Conservation (phyloP, 75 land plant species). For the Sequoiadendron giganteum region DNA sequence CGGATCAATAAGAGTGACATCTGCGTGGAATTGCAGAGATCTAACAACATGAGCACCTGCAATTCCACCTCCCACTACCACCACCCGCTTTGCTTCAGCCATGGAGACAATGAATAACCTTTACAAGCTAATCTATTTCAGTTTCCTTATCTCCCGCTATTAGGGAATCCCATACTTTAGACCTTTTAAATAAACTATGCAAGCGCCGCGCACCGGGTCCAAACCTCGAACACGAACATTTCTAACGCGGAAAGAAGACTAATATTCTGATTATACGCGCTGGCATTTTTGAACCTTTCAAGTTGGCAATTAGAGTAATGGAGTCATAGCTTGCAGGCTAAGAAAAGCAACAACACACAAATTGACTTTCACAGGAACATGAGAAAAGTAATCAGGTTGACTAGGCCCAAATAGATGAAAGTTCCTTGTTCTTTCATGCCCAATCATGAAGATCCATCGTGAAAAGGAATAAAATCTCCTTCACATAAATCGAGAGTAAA, state of each 20-base stretch:
- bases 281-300: conserved; percentile 21
- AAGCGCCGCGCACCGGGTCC: not conserved
- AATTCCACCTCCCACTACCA: conserved; percentile 41
- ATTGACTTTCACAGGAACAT: too few species aligned
- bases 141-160: not conserved
- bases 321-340: too few species aligned
- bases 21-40: conserved; percentile 17
- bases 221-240: not conserved
- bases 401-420: too few species aligned
- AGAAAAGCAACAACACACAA: too few species aligned
- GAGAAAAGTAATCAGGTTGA: too few species aligned
- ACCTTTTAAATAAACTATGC: not conserved
- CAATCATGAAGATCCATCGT: too few species aligned
- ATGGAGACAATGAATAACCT: not conserved
- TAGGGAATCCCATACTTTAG: not conserved
- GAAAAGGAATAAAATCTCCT: too few species aligned
- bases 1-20: conserved; percentile 42
- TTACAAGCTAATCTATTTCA: not conserved
- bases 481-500: too few species aligned
- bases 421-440: too few species aligned
- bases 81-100: conserved; percentile 21
- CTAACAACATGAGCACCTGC: conserved; percentile 32
- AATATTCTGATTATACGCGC: not conserved
- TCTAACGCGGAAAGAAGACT: not conserved
- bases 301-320: conserved; percentile 31